A percentile compares a stretch with the other conserved stretches of the same genome.
Evolutionary conservation across 768 basidiomycete genomes (phyloP).

Genomic region (Boletus sp.): DNA sequence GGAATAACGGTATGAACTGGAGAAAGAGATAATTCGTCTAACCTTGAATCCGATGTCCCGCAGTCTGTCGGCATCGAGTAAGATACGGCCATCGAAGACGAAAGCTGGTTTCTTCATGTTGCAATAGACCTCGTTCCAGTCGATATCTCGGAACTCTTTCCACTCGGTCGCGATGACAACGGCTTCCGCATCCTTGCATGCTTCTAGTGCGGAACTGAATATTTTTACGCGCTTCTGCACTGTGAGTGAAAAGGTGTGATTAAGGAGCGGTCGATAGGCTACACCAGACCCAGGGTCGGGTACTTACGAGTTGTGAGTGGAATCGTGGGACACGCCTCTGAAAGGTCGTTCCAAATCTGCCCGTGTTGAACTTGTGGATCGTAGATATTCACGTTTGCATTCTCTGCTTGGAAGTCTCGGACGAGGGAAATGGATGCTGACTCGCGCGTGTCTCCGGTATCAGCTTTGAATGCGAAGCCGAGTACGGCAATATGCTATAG

Average conservation of each 20-base stretch:
- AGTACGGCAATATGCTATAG: slow-evolving; percentile 86
- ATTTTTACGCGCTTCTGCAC: slow-evolving; percentile 91
- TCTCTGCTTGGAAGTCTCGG: slow-evolving; percentile 89
- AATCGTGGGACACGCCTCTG: slow-evolving; percentile 61
- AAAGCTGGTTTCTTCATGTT: slow-evolving; percentile 98
- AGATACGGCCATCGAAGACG: slow-evolving; percentile 88
- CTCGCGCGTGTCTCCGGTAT: slow-evolving; percentile 98
- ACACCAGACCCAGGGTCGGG: not conserved
- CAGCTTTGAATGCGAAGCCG: slow-evolving; percentile 99
- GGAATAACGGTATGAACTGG: not conserved
- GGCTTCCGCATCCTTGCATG: slow-evolving; percentile 85
- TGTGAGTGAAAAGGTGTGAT: slow-evolving; percentile 24
- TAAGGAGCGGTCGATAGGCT: not conserved
- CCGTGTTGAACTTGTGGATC: slow-evolving; percentile 83
- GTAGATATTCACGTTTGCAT: slow-evolving; percentile 82
- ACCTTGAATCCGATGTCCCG: slow-evolving; percentile 89
- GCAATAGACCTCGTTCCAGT: slow-evolving; percentile 84
- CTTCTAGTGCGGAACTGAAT: slow-evolving; percentile 72
- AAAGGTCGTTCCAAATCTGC: slow-evolving; percentile 85
- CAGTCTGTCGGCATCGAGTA: slow-evolving; percentile 79
- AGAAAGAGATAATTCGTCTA: not conserved
- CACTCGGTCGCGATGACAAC: slow-evolving; percentile 96
- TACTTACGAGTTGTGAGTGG: slow-evolving; percentile 67
- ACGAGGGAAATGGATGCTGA: slow-evolving; percentile 93
- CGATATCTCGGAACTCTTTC: slow-evolving; percentile 92